Conservation (phyloP, 2,329 filamentous ascomycete species). For the Alternaria hordeiaustralica region DNA sequence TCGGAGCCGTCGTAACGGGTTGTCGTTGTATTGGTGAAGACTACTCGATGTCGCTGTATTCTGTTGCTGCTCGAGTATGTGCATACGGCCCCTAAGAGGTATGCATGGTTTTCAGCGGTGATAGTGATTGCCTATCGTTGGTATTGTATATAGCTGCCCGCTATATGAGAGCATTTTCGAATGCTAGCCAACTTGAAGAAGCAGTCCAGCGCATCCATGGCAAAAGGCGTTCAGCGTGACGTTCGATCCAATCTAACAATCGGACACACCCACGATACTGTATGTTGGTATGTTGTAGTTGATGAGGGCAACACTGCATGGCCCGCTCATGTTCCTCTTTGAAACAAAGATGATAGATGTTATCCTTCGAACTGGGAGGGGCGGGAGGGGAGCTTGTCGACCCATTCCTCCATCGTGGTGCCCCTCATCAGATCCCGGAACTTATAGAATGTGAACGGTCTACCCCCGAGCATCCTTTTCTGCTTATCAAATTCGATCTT, state of each 20-base stretch:
- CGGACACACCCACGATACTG: background rate
- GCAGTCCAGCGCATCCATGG: background rate
- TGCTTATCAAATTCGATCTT: background rate
- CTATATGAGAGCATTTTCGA: background rate
- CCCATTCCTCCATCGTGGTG: background rate
- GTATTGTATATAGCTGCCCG: background rate
- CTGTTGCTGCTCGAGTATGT: background rate
- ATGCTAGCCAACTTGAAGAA: background rate
- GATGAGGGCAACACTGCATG: background rate
- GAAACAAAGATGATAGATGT: background rate
- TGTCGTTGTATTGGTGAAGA: no score
- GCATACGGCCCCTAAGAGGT: background rate
- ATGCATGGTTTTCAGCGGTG: background rate
- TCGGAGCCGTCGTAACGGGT: no score
- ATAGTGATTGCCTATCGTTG: background rate
- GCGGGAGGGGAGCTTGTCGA: background rate
- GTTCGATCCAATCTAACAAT: background rate
- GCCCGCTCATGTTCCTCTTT: background rate
- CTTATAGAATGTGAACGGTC: background rate
- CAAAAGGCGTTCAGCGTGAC: accelerated
- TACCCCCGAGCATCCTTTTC: background rate
- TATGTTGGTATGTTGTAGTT: background rate
- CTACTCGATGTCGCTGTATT: background rate
- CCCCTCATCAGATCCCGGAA: background rate
- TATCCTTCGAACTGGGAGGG: background rate